phyloP scores from a whole-genome alignment of 495 filamentous ascomycete species.

The Tuber umbilicatum region DNA sequence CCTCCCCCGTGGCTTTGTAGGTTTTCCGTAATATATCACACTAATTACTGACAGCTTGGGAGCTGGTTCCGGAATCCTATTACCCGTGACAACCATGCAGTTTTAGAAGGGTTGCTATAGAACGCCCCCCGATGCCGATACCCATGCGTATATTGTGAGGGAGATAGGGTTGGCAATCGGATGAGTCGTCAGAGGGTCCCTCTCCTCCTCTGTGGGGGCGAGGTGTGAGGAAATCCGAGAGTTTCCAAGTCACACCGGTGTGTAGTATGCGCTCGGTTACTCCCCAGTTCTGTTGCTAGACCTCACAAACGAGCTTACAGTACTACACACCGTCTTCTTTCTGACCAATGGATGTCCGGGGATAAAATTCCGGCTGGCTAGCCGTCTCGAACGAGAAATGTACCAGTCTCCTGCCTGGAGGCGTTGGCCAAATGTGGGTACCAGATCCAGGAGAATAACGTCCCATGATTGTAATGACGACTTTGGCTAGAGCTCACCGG shows the following conservation, averaged over 20 bases:
- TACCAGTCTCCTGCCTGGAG: not conserved
- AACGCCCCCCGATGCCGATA: not conserved
- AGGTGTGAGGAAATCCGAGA: not conserved
- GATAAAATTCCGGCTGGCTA: not conserved
- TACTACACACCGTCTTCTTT: not conserved
- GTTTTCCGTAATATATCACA: not conserved
- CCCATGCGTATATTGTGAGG: not conserved
- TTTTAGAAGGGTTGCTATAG: not conserved
- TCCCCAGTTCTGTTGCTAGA: not conserved
- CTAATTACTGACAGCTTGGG: not conserved
- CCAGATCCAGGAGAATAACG: not conserved
- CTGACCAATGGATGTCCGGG: not conserved
- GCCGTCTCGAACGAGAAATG: not conserved
- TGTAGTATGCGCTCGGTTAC: not conserved
- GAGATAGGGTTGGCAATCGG: not conserved
- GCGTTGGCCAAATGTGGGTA: not conserved
- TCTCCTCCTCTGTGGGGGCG: not conserved
- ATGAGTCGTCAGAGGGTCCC: not conserved
- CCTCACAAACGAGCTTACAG: not conserved
- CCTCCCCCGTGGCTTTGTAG: not conserved
- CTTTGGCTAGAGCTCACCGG: not conserved
- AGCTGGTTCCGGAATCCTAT: not conserved
- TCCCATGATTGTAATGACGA: not conserved
- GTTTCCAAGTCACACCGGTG: not conserved
- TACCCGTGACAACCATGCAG: not conserved